These are phyloP conservation scores for Vicia faba DNA, from an alignment of 306 rosid genomes.

Conservation along the genomic window DNA sequence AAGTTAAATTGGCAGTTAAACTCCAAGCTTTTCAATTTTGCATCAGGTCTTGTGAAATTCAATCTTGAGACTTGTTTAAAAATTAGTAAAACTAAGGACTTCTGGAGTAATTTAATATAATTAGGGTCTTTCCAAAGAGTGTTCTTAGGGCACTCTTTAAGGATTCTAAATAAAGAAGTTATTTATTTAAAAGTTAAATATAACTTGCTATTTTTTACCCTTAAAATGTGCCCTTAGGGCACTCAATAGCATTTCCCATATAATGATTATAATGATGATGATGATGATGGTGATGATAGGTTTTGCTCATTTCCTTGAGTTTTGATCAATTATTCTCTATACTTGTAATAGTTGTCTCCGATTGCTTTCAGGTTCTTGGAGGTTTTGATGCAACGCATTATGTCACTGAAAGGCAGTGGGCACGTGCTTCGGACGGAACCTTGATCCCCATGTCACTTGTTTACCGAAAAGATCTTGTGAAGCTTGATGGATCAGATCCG, in stretches of 20 bases:
- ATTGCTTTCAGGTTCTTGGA: slow-evolving; percentile 73
- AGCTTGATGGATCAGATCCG: slow-evolving; percentile 91
- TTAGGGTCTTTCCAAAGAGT: background rate
- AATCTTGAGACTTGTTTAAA: slow-evolving; percentile 7
- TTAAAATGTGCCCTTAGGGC: too few relatives aligned
- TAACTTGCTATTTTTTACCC: too few relatives aligned
- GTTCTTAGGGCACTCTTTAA: too few relatives aligned
- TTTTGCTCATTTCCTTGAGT: slow-evolving; percentile 22
- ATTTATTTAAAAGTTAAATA: too few relatives aligned
- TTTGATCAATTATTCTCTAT: slow-evolving; percentile 28
- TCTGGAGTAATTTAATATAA: background rate
- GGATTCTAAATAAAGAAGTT: too few relatives aligned
- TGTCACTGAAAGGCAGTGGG: slow-evolving; percentile 91
- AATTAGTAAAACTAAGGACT: background rate
- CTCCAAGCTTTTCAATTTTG: slow-evolving; percentile 27
- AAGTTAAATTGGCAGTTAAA: slow-evolving; percentile 45
- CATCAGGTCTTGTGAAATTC: slow-evolving; percentile 10
- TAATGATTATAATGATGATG: background rate
- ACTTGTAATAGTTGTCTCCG: slow-evolving; percentile 22
- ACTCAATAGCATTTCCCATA: too few relatives aligned
- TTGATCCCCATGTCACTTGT: slow-evolving; percentile 84
- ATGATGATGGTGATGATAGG: background rate
- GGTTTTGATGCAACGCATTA: slow-evolving; percentile 78
- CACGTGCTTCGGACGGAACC: slow-evolving; percentile 72
- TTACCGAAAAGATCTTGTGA: slow-evolving; percentile 74